Percentiles rank a stretch among this genome's conserved stretches.
Evolutionary conservation across 495 filamentous ascomycete species (phyloP).

Genomic region (Pyrenopolyporus hunteri): DNA sequence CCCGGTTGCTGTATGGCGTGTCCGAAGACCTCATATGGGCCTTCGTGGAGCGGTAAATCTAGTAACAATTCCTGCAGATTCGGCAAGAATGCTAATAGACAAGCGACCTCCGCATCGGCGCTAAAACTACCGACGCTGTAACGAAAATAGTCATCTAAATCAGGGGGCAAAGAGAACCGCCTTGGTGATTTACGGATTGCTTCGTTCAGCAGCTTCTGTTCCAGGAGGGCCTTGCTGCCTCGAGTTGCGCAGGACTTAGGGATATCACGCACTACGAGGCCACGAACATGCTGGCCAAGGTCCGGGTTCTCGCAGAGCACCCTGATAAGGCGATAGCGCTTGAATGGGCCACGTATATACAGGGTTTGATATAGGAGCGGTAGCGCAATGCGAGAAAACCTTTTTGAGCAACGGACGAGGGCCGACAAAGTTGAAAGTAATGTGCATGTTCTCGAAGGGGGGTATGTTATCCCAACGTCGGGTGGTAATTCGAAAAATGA

Average conservation of each 20-base stretch:
- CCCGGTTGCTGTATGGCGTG: not conserved
- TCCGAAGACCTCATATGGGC: not conserved
- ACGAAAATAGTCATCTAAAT: not conserved
- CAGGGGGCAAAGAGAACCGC: not conserved
- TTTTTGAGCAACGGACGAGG: not conserved
- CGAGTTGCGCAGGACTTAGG: not conserved
- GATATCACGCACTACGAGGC: not conserved
- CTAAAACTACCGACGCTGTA: not conserved
- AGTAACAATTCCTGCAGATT: not conserved
- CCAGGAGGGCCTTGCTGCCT: not conserved
- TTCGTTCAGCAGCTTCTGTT: not conserved
- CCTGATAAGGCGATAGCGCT: not conserved
- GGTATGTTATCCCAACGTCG: not conserved
- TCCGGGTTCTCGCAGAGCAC: not conserved
- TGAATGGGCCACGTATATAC: not conserved
- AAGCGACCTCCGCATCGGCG: not conserved
- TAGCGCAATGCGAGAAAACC: not conserved
- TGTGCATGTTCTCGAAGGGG: too few relatives aligned
- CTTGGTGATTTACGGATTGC: not conserved
- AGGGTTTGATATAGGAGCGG: not conserved
- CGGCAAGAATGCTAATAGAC: not conserved
- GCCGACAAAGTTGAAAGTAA: not conserved
- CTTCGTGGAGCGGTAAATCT: not conserved
- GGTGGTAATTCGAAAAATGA: not conserved
- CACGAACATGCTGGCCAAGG: not conserved